A percentile compares a stretch with the other conserved stretches of the same genome.
phyloP scores from a whole-genome alignment of 78 protist species.

The Dictyostelium firmibasis region DNA sequence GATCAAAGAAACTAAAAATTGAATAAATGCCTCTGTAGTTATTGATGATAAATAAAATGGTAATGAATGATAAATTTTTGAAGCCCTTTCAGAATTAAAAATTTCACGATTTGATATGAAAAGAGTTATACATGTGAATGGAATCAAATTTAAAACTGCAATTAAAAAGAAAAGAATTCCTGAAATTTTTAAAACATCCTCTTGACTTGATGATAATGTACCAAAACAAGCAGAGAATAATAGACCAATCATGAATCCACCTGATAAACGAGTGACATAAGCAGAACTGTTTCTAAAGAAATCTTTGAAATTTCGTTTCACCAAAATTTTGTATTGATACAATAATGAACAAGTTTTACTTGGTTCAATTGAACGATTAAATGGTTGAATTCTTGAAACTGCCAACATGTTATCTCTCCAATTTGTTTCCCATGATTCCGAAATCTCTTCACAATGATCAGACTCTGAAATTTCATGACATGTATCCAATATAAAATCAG shows the following conservation, averaged over 20 bases:
- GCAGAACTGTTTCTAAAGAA: constrained; percentile 13
- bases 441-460: constrained; percentile 12
- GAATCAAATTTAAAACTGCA: constrained; percentile 1
- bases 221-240: constrained; percentile 61
- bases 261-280: not conserved
- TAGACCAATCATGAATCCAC: constrained; percentile 26
- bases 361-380: not conserved
- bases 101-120: constrained; percentile 31
- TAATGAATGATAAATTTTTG: constrained; percentile 45
- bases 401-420: constrained; percentile 11
- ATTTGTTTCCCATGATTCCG: constrained; percentile 12
- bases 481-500: constrained; percentile 51
- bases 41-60: constrained; percentile 44
- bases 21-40: not conserved
- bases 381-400: not conserved
- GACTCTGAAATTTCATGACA: constrained; percentile 4
- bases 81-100: constrained; percentile 60
- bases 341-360: not conserved
- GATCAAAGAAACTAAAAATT: not conserved
- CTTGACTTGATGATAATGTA: not conserved
- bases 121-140: constrained; percentile 19
- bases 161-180: constrained; percentile 40
- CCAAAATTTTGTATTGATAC: not conserved
- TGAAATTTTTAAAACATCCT: constrained; percentile 14
- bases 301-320: constrained; percentile 11